phyloP scores from a whole-genome alignment of 768 basidiomycete genomes.

The Kondoa malvinella region DNA sequence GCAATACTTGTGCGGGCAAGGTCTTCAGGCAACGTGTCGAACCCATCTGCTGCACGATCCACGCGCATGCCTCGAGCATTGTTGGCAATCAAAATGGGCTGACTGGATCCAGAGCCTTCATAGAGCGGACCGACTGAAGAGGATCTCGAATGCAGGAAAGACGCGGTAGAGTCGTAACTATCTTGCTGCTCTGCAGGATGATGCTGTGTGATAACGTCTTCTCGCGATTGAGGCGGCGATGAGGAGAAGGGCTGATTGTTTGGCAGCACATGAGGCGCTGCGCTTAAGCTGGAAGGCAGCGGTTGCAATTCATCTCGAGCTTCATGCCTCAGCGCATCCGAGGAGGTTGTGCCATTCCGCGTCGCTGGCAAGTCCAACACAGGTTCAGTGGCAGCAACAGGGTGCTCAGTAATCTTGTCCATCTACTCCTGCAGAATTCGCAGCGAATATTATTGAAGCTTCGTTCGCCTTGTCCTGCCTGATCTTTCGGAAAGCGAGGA shows the following conservation, averaged over 20 bases:
- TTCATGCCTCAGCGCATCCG: too few species aligned
- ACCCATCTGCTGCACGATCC: background rate
- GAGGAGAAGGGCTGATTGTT: background rate
- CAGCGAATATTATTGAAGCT: too few species aligned
- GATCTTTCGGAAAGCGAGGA: too few species aligned
- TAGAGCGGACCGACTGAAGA: background rate
- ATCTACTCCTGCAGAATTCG: too few species aligned
- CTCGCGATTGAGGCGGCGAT: background rate
- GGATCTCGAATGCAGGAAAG: background rate
- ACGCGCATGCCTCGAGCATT: background rate
- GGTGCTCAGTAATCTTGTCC: background rate
- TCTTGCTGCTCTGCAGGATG: background rate
- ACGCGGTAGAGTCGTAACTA: background rate
- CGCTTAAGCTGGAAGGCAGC: background rate
- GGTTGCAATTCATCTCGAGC: too few species aligned
- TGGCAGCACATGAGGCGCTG: background rate
- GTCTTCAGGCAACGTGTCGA: background rate
- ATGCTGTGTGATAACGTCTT: background rate
- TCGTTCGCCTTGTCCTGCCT: too few species aligned
- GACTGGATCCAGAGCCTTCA: background rate
- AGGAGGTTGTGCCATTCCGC: background rate
- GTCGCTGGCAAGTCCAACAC: background rate
- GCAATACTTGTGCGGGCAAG: too few species aligned
- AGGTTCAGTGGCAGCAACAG: background rate
- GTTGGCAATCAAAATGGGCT: background rate